These are phyloP conservation scores for Saccharomyces pastorianus DNA, from an alignment of 1,139 yeast genomes.

Conservation along the genomic window DNA sequence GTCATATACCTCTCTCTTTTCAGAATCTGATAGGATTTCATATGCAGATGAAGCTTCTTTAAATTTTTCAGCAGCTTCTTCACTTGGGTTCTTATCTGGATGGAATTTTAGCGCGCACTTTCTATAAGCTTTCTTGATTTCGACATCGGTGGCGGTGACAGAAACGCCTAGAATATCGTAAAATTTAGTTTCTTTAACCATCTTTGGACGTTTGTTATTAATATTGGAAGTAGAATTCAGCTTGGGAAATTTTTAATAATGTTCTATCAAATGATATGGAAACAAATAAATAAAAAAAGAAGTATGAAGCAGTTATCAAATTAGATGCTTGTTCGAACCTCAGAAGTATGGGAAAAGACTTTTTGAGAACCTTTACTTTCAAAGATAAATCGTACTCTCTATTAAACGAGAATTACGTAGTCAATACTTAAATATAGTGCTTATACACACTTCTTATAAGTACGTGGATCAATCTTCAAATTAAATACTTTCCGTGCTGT, in stretches of 20 bases:
- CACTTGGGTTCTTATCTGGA: conserved; percentile 90
- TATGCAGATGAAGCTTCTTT: conserved; percentile 88
- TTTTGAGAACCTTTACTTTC: background rate
- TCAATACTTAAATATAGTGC: background rate
- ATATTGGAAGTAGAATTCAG: background rate
- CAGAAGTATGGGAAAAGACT: background rate
- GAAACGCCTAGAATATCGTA: conserved; percentile 81
- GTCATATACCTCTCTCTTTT: conserved; percentile 85
- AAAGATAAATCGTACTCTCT: background rate
- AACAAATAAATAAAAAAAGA: background rate
- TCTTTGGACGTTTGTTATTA: conserved; percentile 29
- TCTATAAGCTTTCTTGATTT: conserved; percentile 92
- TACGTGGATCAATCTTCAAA: background rate
- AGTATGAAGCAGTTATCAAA: background rate
- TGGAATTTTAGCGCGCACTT: conserved; percentile 86
- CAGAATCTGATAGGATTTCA: conserved; percentile 76
- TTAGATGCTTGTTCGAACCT: background rate
- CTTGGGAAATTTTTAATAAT: background rate
- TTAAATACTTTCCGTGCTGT: background rate
- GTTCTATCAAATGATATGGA: background rate
- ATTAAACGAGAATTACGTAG: background rate
- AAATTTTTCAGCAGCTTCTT: conserved; percentile 90
- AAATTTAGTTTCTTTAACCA: conserved; percentile 87
- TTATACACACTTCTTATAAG: background rate
- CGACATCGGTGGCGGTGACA: conserved; percentile 68